Evolutionary conservation across 768 basidiomycete genomes (phyloP).

Genomic region (Punctularia strigosozonata): DNA sequence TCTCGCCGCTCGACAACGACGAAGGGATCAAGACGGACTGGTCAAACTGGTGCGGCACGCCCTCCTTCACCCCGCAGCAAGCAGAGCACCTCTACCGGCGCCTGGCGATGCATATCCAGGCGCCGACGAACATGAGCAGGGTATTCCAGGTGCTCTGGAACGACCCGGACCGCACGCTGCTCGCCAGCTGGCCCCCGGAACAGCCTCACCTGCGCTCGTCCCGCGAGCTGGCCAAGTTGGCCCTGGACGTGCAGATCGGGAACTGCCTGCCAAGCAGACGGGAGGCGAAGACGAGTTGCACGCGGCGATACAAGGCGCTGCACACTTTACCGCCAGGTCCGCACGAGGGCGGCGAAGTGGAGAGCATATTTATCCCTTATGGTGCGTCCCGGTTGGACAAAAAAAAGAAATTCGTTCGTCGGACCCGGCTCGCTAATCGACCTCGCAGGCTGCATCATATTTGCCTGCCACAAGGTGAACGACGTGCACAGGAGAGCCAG

Average conservation of each 20-base stretch:
- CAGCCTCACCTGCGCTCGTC: conserved; percentile 24
- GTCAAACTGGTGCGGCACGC: conserved; percentile 87
- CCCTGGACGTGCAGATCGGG: conserved; percentile 57
- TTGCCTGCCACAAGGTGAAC: conserved; percentile 61
- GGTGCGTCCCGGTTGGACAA: conserved; percentile 43
- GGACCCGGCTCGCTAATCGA: conserved; percentile 7
- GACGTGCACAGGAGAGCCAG: conserved; percentile 17
- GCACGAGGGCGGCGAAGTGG: conserved; percentile 52
- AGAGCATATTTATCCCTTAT: conserved; percentile 87
- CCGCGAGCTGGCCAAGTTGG: conserved; percentile 42
- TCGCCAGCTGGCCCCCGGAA: conserved; percentile 74
- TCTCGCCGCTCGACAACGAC: conserved; percentile 61
- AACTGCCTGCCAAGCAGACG: conserved; percentile 31
- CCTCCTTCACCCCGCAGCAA: conserved; percentile 43
- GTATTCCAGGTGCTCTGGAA: conserved; percentile 76
- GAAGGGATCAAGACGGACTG: conserved; percentile 62
- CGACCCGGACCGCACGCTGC: conserved; percentile 39
- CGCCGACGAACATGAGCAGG: conserved; percentile 37
- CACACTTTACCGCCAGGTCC: conserved; percentile 39
- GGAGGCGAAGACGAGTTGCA: conserved; percentile 79
- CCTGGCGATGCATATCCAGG: conserved; percentile 43
- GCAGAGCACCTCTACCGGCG: conserved; percentile 46
- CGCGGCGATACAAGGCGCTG: conserved; percentile 68
- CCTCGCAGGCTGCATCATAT: conserved; percentile 48
- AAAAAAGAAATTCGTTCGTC: no score